Evolutionary conservation across 139 green algal genomes (phyloP).

Genomic region (Picochlorum sp.): DNA sequence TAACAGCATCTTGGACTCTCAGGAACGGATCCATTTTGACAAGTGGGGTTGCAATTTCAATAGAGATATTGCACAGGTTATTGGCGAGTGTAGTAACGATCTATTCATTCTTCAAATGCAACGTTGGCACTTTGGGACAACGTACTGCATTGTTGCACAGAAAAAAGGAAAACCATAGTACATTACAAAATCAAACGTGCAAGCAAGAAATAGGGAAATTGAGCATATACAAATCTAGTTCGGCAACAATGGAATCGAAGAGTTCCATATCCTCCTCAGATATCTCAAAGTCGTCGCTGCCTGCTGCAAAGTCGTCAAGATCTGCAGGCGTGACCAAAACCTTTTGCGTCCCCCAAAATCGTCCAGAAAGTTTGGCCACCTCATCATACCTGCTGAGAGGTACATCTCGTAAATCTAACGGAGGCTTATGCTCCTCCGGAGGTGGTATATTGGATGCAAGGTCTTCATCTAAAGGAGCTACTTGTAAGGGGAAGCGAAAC

Average conservation of each 20-base stretch:
- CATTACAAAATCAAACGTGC: too few relatives aligned
- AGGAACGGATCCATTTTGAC: constrained; percentile 32
- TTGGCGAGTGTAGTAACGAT: constrained; percentile 39
- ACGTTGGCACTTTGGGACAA: constrained; percentile 69
- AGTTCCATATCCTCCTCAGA: constrained; percentile 6
- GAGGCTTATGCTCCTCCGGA: constrained; percentile 5
- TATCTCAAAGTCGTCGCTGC: not conserved
- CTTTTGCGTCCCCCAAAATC: constrained; percentile 3
- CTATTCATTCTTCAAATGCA: constrained; percentile 39
- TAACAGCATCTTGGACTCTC: constrained; percentile 38
- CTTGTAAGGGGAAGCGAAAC: constrained; percentile 22
- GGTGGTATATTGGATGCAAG: not conserved
- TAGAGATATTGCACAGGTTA: constrained; percentile 51
- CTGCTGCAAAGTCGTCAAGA: not conserved
- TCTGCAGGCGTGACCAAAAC: not conserved
- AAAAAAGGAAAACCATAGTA: constrained; percentile 6
- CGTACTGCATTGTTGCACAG: constrained; percentile 44
- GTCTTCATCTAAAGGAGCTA: not conserved
- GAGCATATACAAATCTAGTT: too few relatives aligned
- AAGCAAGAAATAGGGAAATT: too few relatives aligned
- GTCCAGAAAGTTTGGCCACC: constrained; percentile 1
- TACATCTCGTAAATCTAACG: constrained; percentile 18
- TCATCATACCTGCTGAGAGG: constrained; percentile 1
- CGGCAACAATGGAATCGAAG: not conserved
- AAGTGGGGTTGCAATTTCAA: constrained; percentile 80